These are phyloP conservation scores for Pseudognaphalium luteoalbum DNA, from an alignment of 129 eudicot genomes.

Conservation along the genomic window DNA sequence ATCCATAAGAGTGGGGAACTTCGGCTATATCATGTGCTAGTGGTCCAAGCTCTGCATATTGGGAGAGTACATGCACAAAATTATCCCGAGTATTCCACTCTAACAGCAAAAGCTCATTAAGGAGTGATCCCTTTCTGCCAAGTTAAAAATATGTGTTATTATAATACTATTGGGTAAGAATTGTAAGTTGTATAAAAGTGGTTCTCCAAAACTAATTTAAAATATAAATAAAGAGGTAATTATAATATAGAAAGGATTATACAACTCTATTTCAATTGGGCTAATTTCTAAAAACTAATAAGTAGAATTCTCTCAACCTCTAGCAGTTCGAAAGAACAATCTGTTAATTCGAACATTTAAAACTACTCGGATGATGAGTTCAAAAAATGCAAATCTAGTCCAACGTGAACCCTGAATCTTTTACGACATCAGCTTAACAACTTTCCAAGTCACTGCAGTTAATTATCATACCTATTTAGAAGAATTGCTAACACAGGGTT, in stretches of 20 bases:
- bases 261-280: no score
- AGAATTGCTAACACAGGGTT: slow-evolving; percentile 82
- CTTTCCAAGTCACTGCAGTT: slow-evolving; percentile 6
- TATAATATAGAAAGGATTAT: no score
- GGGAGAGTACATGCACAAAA: slow-evolving; percentile 53
- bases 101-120: slow-evolving; percentile 73
- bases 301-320: neutral
- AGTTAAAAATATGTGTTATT: slow-evolving; percentile 20
- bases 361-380: neutral
- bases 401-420: neutral
- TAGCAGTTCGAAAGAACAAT: neutral
- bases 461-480: slow-evolving; percentile 65
- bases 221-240: no score
- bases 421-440: neutral
- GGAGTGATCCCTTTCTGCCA: slow-evolving; percentile 69
- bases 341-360: neutral
- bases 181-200: slow-evolving; percentile 1
- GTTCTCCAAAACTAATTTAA: neutral
- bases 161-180: neutral
- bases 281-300: no score
- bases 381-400: neutral
- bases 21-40: slow-evolving; percentile 72
- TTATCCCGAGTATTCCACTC: slow-evolving; percentile 70
- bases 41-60: slow-evolving; percentile 72
- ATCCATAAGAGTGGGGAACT: slow-evolving; percentile 85